phyloP scores from a whole-genome alignment of 2,329 filamentous ascomycete species.

The Botryotinia narcissicola region DNA sequence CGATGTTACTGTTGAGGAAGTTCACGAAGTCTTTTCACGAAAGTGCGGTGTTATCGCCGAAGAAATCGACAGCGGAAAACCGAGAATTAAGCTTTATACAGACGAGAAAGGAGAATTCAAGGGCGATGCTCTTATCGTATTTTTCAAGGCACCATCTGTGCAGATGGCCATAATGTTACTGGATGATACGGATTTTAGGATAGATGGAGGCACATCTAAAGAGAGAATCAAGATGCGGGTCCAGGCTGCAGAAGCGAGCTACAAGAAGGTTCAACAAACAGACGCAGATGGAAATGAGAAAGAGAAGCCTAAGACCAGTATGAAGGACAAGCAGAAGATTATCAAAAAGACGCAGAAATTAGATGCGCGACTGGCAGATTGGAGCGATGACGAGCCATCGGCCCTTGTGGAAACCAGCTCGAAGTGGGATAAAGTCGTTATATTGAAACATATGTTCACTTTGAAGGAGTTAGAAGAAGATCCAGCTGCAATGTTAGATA shows the following conservation, averaged over 20 bases:
- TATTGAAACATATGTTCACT: constrained; percentile 93
- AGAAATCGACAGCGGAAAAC: constrained; percentile 82
- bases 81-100: constrained; percentile 89
- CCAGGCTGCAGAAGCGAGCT: constrained; percentile 81
- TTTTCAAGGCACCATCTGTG: constrained; percentile 94
- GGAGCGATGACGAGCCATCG: constrained; percentile 83
- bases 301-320: constrained; percentile 49
- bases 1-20: constrained; percentile 76
- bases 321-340: constrained; percentile 80
- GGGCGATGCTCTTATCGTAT: constrained; percentile 88
- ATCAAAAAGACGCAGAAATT: constrained; percentile 90
- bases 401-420: constrained; percentile 54
- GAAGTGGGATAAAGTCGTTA: constrained; percentile 75
- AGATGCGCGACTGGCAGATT: constrained; percentile 88
- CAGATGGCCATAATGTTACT: constrained; percentile 76
- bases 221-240: constrained; percentile 69
- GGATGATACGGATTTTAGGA: constrained; percentile 79
- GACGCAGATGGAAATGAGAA: constrained; percentile 43
- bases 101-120: constrained; percentile 83
- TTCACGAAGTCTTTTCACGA: constrained; percentile 76
- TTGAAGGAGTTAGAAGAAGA: constrained; percentile 82
- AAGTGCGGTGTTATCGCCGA: constrained; percentile 92
- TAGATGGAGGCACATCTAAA: constrained; percentile 46
- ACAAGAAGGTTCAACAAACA: constrained; percentile 80
- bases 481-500: constrained; percentile 76